A percentile compares a stretch with the other conserved stretches of the same genome.
Evolutionary conservation across 225 moss, liverwort and hornwort species (phyloP).

Genomic region (Bryum argenteum): DNA sequence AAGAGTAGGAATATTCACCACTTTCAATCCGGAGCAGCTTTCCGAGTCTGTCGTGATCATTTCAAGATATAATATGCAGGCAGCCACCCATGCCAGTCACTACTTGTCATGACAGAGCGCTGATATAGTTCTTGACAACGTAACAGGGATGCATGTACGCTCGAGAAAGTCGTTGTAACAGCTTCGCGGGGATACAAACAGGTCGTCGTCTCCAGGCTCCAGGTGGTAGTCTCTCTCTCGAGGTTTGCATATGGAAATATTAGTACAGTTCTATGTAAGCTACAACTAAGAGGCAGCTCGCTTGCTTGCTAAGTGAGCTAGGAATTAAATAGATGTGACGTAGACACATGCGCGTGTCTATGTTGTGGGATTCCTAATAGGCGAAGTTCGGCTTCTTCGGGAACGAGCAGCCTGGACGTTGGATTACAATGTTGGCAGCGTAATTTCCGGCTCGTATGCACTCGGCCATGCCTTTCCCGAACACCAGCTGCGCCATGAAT

Average conservation of each 20-base stretch:
- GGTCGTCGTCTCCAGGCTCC: constrained; percentile 3
- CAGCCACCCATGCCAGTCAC: no score
- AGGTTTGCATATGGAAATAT: no score
- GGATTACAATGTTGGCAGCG: constrained; percentile 82
- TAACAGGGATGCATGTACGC: no score
- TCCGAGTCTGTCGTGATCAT: no score
- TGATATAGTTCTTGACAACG: no score
- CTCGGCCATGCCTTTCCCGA: constrained; percentile 68
- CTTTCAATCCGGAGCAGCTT: no score
- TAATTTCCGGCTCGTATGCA: constrained; percentile 79
- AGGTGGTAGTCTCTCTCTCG: background rate
- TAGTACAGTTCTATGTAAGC: background rate
- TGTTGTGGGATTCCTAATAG: constrained; percentile 25
- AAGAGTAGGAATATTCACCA: no score
- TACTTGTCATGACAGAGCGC: no score
- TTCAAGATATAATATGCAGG: no score
- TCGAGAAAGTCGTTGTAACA: no score
- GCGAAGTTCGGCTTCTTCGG: constrained; percentile 68
- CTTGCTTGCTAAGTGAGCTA: no score
- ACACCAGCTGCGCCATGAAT: constrained; percentile 84
- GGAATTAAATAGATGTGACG: background rate
- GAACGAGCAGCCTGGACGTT: constrained; percentile 76
- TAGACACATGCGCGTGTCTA: background rate
- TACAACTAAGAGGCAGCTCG: background rate
- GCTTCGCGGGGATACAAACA: background rate